These are phyloP conservation scores for Leptomonas pyrrhocoris DNA, from an alignment of 208 protist genomes.

Conservation along the genomic window DNA sequence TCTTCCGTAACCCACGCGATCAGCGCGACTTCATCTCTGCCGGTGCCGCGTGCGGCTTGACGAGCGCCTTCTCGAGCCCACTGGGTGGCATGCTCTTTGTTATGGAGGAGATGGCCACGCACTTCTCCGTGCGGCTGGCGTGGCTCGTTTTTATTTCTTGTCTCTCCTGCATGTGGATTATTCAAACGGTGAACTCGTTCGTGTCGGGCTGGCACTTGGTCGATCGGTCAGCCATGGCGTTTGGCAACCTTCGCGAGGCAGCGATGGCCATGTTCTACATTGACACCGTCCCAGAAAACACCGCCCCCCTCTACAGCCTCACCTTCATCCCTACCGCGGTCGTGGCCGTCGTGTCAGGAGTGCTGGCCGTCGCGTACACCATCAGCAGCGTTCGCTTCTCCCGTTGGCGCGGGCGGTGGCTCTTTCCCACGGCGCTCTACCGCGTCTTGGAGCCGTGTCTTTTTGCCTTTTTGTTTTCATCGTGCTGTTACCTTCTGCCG, in stretches of 20 bases:
- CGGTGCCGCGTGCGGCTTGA: constrained; percentile 90
- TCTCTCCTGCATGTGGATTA: constrained; percentile 78
- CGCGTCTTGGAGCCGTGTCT: constrained; percentile 66
- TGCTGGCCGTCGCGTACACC: constrained; percentile 74
- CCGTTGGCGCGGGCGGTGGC: constrained; percentile 50
- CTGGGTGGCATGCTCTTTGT: constrained; percentile 92
- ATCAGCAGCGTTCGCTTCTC: constrained; percentile 69
- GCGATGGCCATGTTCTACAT: constrained; percentile 70
- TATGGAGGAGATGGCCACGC: constrained; percentile 89
- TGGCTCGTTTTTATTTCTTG: constrained; percentile 88
- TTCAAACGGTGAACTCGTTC: constrained; percentile 70
- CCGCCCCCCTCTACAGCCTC: constrained; percentile 51
- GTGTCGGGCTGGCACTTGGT: constrained; percentile 52
- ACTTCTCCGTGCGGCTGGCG: constrained; percentile 76
- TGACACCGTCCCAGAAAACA: constrained; percentile 48
- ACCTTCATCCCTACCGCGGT: constrained; percentile 70
- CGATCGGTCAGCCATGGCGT: constrained; percentile 11
- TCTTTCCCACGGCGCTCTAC: constrained; percentile 44
- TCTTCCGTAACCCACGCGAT: constrained; percentile 78
- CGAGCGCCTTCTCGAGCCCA: constrained; percentile 90
- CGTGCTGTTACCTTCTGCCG: constrained; percentile 54
- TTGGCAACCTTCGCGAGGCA: constrained; percentile 41
- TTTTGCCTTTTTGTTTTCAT: constrained; percentile 48
- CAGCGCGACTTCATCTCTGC: constrained; percentile 89
- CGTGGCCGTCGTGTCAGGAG: constrained; percentile 56